phyloP scores from a whole-genome alignment of 306 rosid species.

The Casuarina equisetifolia region DNA sequence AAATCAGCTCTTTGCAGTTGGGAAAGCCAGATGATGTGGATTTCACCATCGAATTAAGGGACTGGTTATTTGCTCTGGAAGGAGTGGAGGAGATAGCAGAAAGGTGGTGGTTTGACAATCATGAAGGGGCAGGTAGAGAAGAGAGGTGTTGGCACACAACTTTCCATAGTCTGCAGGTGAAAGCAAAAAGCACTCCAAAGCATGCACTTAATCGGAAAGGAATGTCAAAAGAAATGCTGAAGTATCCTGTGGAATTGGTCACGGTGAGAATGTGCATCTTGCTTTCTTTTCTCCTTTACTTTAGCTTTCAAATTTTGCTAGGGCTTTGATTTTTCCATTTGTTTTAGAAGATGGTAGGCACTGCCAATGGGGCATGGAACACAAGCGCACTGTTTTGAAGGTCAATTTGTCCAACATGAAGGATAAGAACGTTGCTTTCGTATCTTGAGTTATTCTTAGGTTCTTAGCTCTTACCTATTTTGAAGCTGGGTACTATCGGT shows the following conservation, averaged over 20 bases:
- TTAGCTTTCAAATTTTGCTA: background rate
- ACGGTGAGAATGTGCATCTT: conserved; percentile 50
- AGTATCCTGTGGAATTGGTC: conserved; percentile 68
- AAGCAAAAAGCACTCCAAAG: conserved; percentile 64
- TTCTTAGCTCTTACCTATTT: background rate
- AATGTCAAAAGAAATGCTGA: conserved; percentile 33
- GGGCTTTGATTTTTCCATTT: background rate
- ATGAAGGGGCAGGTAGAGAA: conserved; percentile 63
- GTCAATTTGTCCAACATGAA: conserved; percentile 3
- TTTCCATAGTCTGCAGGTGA: conserved; percentile 62
- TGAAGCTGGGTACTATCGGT: background rate
- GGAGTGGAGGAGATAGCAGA: conserved; percentile 76
- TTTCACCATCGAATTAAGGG: conserved; percentile 69
- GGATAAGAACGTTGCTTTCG: background rate
- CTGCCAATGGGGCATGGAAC: background rate
- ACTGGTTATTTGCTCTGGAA: conserved; percentile 97
- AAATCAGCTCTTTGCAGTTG: conserved; percentile 49
- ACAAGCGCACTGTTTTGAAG: background rate
- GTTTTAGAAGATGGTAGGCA: conserved; percentile 4
- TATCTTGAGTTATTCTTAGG: background rate
- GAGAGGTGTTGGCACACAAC: conserved; percentile 89
- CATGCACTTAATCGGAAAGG: conserved; percentile 44
- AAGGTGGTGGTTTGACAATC: conserved; percentile 64
- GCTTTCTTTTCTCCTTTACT: conserved; percentile 11
- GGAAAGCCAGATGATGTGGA: conserved; percentile 86